Percentiles rank a stretch among this genome's conserved stretches.
Conservation (phyloP, 1,284 basidiomycete species). For the Wolfiporia cocos region DNA sequence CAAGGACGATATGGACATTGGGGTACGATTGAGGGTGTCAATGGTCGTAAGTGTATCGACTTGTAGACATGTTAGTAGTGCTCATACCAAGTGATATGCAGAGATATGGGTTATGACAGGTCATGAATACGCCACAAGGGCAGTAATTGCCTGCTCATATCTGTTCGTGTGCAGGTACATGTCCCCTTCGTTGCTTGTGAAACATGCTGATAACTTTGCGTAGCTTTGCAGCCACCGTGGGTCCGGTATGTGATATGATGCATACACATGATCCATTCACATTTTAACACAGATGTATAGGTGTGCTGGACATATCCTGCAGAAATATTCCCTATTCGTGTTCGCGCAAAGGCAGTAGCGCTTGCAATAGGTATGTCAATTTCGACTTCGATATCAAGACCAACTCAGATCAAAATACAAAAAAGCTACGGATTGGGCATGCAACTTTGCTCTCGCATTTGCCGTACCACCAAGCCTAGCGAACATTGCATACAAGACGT, state of each 20-base stretch:
- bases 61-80: neutral
- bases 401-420: neutral
- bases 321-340: slow-evolving; percentile 59
- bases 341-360: slow-evolving; percentile 70
- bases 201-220: neutral
- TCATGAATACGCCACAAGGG: slow-evolving; percentile 53
- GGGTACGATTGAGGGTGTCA: slow-evolving; percentile 36
- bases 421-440: slow-evolving; percentile 57
- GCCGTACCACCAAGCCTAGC: slow-evolving; percentile 35
- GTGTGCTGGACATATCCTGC: slow-evolving; percentile 31
- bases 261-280: neutral
- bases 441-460: slow-evolving; percentile 70
- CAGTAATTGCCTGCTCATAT: slow-evolving; percentile 73
- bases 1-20: slow-evolving; percentile 64
- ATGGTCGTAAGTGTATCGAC: slow-evolving; percentile 19
- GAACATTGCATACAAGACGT: slow-evolving; percentile 37
- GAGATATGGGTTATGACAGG: slow-evolving; percentile 56
- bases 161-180: slow-evolving; percentile 54
- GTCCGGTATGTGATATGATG: slow-evolving; percentile 44
- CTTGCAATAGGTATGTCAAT: slow-evolving; percentile 40
- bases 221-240: slow-evolving; percentile 69
- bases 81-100: slow-evolving; percentile 6
- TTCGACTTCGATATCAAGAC: neutral
- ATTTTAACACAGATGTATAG: neutral
- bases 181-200: neutral